Evolutionary conservation across 148 eudicot species (phyloP).

Genomic region (Persicaria tinctoria): DNA sequence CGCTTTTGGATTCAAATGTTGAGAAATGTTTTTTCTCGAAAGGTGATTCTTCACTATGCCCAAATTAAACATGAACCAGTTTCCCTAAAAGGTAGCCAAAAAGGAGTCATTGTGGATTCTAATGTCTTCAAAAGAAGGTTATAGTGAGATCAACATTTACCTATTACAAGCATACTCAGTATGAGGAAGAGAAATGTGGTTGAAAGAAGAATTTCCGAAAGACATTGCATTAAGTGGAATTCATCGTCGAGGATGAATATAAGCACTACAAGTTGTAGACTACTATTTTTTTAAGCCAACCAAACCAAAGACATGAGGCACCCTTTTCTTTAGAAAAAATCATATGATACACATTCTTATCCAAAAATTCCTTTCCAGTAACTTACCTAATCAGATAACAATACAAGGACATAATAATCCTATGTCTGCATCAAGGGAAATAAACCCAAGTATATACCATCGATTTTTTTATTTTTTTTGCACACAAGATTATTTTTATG

Average conservation of each 20-base stretch:
- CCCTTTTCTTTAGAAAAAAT: background rate
- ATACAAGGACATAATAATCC: background rate
- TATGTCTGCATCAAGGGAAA: background rate
- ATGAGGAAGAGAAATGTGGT: background rate
- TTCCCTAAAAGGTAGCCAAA: background rate
- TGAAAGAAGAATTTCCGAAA: background rate
- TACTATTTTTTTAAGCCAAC: background rate
- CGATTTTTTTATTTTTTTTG: background rate
- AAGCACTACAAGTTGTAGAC: background rate
- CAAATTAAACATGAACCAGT: background rate
- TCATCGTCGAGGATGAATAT: background rate
- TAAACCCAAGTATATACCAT: background rate
- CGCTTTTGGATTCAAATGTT: background rate
- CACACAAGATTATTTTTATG: background rate
- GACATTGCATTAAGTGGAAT: background rate
- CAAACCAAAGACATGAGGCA: background rate
- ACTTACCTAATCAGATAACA: background rate
- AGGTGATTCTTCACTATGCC: conserved; percentile 3
- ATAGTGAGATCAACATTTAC: background rate
- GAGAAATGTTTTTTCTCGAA: background rate
- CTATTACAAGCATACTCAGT: background rate
- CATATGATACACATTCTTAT: background rate
- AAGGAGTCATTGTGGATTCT: background rate
- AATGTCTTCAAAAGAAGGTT: background rate
- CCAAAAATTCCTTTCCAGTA: background rate